Percentiles rank a stretch among this genome's conserved stretches.
phyloP scores from a whole-genome alignment of 805 yeast genomes.

The Myxozyma neotropica region DNA sequence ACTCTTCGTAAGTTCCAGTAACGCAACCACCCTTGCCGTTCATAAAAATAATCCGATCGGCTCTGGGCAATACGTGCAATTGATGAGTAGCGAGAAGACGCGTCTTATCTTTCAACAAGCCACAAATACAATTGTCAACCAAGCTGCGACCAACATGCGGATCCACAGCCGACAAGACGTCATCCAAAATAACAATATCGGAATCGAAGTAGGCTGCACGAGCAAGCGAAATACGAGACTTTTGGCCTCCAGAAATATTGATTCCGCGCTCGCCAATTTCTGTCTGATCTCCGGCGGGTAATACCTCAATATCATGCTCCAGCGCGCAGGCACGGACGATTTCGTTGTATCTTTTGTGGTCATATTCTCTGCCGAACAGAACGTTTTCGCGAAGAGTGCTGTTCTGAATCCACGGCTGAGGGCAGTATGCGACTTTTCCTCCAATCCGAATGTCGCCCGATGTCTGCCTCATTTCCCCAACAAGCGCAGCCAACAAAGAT shows the following conservation, averaged over 20 bases:
- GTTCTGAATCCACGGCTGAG: conserved; percentile 84
- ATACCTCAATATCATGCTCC: conserved; percentile 61
- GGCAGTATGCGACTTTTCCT: conserved; percentile 59
- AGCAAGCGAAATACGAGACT: conserved; percentile 81
- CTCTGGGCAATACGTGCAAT: conserved; percentile 65
- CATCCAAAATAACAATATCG: conserved; percentile 73
- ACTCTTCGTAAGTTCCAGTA: conserved; percentile 61
- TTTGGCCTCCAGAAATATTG: conserved; percentile 88
- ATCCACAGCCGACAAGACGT: conserved; percentile 85
- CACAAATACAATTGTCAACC: conserved; percentile 67
- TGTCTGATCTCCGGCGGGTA: conserved; percentile 75
- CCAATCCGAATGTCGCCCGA: conserved; percentile 55
- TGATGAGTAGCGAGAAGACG: conserved; percentile 84
- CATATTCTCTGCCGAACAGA: conserved; percentile 62
- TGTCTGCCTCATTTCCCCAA: conserved; percentile 67
- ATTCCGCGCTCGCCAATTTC: conserved; percentile 92
- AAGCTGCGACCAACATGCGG: conserved; percentile 81
- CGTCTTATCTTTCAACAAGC: conserved; percentile 59
- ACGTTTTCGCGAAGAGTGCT: conserved; percentile 76
- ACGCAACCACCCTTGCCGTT: conserved; percentile 58
- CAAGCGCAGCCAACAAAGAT: conserved; percentile 67
- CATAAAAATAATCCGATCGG: conserved; percentile 70
- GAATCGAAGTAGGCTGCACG: conserved; percentile 72
- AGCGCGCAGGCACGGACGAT: conserved; percentile 68
- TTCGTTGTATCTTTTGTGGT: conserved; percentile 53